Evolutionary conservation across 305 asterid genomes (phyloP), one percentile per base, ranked within the genome.

Genomic region (Rubia peregrina): DNA sequence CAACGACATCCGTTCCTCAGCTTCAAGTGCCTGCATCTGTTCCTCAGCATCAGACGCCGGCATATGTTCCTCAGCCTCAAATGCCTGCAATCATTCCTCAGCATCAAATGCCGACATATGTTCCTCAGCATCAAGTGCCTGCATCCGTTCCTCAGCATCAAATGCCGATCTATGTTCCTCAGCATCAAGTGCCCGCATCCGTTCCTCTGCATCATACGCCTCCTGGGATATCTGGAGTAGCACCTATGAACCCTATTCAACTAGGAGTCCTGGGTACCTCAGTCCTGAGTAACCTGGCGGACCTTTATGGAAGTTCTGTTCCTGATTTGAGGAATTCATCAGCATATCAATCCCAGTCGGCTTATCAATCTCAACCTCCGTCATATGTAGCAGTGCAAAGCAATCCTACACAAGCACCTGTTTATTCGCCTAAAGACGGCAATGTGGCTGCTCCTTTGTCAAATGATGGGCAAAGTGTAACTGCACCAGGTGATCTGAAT

Each of bases 311-410:
- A 51, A 59, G 41, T 66, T 8, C 62, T 38, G 38, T 44, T 22
- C 60, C 75, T 51, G 60, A 63, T 69, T 71, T 71, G 57, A 82
- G 73, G 67, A 68, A 65, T 64, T 82, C 75, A 56, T 16, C 26
- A 65, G 59, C 81, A 48, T 68, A 79, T 76, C 88, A 77, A 60
- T 68, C 75, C 67, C 83, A 82, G 60, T 49, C 74, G 36, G 59
- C 81, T 55, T 68, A 79, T 76, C 88, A 77, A 60, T 68, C 75
- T 64, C 83, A 82, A 64, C 55, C 74, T 63, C 55, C 80, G 10
- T 44, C 64, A 40, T 74, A 60, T 81, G 74, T 7, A 56, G 46
- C 55, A 67, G 84, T 75, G 67, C 82, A 80, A 63, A 85, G 69
- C 10, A 65, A 67, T 75, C 82, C 72, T 66, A 57, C 74, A 49